Base-by-base conservation (phyloP, 768 basidiomycete genomes). In the Naematelia encephala region DNA sequence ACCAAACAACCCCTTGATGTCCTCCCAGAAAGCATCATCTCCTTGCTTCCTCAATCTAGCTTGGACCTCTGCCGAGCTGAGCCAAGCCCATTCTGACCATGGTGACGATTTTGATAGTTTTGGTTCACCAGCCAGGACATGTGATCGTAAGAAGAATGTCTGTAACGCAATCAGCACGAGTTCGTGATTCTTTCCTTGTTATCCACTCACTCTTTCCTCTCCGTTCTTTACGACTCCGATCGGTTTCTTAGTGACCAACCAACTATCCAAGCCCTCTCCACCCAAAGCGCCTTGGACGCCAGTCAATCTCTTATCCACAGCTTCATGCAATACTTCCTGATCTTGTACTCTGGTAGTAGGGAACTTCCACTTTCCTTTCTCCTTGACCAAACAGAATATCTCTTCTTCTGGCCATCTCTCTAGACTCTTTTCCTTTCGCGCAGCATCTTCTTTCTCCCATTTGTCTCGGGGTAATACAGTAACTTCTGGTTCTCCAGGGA, bases 61-160 rank as follows among this genome's bases (percentile, higher is more conserved):
- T 73, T 86, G 80, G 46, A 97, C 86, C 80, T 99, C 94, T 73
- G 90, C 82, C 78, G 91, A 91, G 51, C 91, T 94, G 60, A 97
- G 80, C 93, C 93, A 98, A 5, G 90, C 92, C 79, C 89, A 93
- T 68, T 89, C 89, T 51, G 80, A 79, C 60, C 88, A 79, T 21
- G 78, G 74, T 62, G 77, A 67, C 16, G 81, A 77, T n/a, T 80
- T 73, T 28, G 83, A 75, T 16, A 87, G 85, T 19, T 79, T 80
- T 28, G 86, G 87, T 75, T 92, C 89, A 16, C 94, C 94, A 1
- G 90, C 86, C 70, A 97, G 82, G 54, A 97, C 89, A 72, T 96
- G 92, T 19, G 85, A 90, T 75, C 96, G 96, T 81, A 89, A 89
- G 81, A 96, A 90, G 80, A 98, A 99, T 19, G 88, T 82, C 92